Base-by-base conservation (phyloP, 108 stramenopile species). In the Parietichytrium sp. region DNA sequence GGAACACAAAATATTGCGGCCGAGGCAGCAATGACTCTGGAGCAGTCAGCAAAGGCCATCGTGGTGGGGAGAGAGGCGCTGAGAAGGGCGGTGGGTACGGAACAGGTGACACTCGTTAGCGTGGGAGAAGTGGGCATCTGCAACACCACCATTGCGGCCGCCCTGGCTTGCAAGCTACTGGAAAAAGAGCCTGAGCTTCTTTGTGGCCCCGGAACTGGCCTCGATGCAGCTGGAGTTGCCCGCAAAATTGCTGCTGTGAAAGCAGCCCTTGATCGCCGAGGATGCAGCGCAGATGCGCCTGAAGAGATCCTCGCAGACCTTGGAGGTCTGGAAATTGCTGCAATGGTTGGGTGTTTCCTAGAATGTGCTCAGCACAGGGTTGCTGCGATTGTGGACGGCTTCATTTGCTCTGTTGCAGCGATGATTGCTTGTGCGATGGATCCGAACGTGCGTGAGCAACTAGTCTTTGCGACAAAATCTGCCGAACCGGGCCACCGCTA, bases 41-140 rank as follows among this genome's bases (percentile, higher is more conserved):
- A 88, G 55, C 85, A 92, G 78, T 49, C 85, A 16, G 81, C 86
- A 3, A 72, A 78, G 47, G 91, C 89, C 53, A 78, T 93, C 0
- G 4, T 3, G 8, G 84, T 55, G 0, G 93, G 93, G 3, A 61
- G 84, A 27, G 61, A 83, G 0, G 84, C 84, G 47, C 78, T 89
- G 27, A 51, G 0, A 33, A 33, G 31, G 10, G 82, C 48, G 61
- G 84, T 90, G 0, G 52, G 85, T 31, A 84, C 88, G 33, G 42
- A 53, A 15, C 29, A 29, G 1, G 81, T 81, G 29, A 49, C 79
- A 45, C 79, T 89, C 31, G 48, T 94, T 3, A 78, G 82, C 13
- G 84, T 94, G 49, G 93, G 93, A 49, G 93, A 94, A 82, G 88
- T 94, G 20, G 93, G 93, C 4, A 94, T 94, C 49, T 92, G 93